Base-by-base conservation (phyloP, 179 eudicot species). In the Sideroxylon spinosum region DNA sequence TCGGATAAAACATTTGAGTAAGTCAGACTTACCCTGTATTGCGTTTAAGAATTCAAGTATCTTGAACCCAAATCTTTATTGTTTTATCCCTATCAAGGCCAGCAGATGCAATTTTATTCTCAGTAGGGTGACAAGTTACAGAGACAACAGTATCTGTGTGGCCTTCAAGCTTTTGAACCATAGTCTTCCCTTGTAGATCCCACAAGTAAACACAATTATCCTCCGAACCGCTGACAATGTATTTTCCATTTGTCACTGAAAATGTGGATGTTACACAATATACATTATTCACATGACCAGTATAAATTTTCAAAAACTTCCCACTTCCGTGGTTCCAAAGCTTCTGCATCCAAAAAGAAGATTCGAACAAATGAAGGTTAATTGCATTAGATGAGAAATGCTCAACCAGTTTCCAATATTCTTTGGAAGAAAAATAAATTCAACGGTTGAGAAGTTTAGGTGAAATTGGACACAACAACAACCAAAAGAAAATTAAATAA, bases 161-260 rank as follows among this genome's bases (percentile, higher is more conserved):
- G 55, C 97, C 98, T 86, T 94, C 96, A 49, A 96, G 91, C 85
- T 85, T 96, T 80, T 96, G 99, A 68, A 95, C 73, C 88, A 93
- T 60, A 74, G 80, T 86, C 80, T 85, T 91, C 76, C 95, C 92
- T 74, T 90, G 94, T 50, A 96, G 83, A 88, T 92, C 95, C 99
- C 99, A 96, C 80, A 96, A 53, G 88, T 90, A 96, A 11, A 94
- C 86, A 78, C 95, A 86, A 19, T 84, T 81, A 86, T 96, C 99
- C 82, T 96, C 98, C 23, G 97, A 96, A 62, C 99, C 99, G 74
- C 97, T 90, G 48, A 96, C 97, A 75, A 96, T 91, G 83, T 91
- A 95, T 82, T 84, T 95, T 23, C 90, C 98, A 75, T 83, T 86
- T 0, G 97, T 89, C 57, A 93, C 96, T 0, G 98, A 95, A 78